Evolutionary conservation across 352 stramenopile genomes (phyloP), one percentile per base, ranked within the genome.

Genomic region (Globisporangium yorkense): DNA sequence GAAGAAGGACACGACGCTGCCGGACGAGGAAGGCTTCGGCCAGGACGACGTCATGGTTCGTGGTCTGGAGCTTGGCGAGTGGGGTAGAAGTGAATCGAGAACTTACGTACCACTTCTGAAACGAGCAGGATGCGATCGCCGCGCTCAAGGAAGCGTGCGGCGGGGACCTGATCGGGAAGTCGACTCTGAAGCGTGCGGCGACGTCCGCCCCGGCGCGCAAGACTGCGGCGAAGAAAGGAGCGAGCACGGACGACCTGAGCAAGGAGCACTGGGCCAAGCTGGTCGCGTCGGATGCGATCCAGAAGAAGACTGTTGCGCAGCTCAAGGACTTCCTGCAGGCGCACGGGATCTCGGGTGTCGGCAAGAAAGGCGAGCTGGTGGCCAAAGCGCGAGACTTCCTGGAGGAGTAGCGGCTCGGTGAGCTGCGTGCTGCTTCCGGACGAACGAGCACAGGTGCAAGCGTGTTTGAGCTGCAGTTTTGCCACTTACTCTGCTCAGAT

Each of bases 221-320:
- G 51, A 63, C 48, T 1, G 57, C 68, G 9, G 54, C 67, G 4
- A 78, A 87, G 51, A 89, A 88, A 46, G 55, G 66, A 9, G 66
- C 67, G 9, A 74, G 48, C 15, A 67, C 59, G 41, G 73, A 83
- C 31, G 67, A 62, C 18, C 72, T 80, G 16, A 69, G 81, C 61
- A 80, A 75, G 52, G 61, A 65, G 16, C 66, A 79, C 31, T 94
- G 82, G 81, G 51, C 57, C 0, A 59, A 59, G 3, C 70, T 92
- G 20, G 61, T 83, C 5, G 57, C 68, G 4, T 75, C 70, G 15
- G 68, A 80, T 46, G 56, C 64, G 2, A 77, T 92, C 24, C 71
- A 87, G 43, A 92, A 89, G 71, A 92, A 91, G 56, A 89, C 75
- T 0, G 66, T 94, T 0, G 56, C 66, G 45, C 70, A 91, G 58